phyloP scores from a whole-genome alignment of 192 early-diverging fungal genomes.

The Allomyces arbusculus region DNA sequence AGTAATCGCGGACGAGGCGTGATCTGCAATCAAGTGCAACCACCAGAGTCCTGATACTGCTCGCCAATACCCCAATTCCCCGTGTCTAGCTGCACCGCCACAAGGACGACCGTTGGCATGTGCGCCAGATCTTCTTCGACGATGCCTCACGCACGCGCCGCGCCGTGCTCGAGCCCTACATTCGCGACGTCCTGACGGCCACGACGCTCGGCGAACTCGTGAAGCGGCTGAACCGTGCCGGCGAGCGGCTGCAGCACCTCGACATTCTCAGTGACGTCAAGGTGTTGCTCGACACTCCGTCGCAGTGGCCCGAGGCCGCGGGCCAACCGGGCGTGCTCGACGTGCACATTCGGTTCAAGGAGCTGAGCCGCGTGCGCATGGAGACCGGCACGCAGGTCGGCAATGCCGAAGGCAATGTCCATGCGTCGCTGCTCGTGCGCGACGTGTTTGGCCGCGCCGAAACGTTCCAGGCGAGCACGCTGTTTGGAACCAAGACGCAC shows the following conservation, averaged over 20 bases:
- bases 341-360: conserved; percentile 49
- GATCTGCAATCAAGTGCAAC: too few species aligned
- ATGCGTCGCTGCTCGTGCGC: conserved; percentile 43
- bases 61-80: too few species aligned
- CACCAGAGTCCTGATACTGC: too few species aligned
- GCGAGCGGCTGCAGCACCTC: conserved; percentile 30
- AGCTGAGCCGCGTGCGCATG: conserved; percentile 48
- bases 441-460: conserved; percentile 85
- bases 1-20: too few species aligned
- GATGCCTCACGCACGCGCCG: background rate
- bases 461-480: conserved; percentile 43
- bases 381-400: conserved; percentile 79
- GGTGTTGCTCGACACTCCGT: conserved; percentile 40
- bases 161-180: conserved; percentile 9
- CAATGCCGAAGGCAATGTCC: conserved; percentile 66
- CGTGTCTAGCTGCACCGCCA: too few species aligned
- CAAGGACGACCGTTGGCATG: too few species aligned
- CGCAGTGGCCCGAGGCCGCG: conserved; percentile 14
- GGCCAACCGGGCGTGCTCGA: conserved; percentile 30
- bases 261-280: conserved; percentile 50
- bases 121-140: too few species aligned
- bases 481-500: conserved; percentile 52
- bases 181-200: conserved; percentile 19
- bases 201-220: conserved; percentile 43
- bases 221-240: conserved; percentile 26